These are phyloP conservation scores for Conoideocrella luteorostrata DNA, from an alignment of 2,329 filamentous ascomycete genomes.

Conservation along the genomic window DNA sequence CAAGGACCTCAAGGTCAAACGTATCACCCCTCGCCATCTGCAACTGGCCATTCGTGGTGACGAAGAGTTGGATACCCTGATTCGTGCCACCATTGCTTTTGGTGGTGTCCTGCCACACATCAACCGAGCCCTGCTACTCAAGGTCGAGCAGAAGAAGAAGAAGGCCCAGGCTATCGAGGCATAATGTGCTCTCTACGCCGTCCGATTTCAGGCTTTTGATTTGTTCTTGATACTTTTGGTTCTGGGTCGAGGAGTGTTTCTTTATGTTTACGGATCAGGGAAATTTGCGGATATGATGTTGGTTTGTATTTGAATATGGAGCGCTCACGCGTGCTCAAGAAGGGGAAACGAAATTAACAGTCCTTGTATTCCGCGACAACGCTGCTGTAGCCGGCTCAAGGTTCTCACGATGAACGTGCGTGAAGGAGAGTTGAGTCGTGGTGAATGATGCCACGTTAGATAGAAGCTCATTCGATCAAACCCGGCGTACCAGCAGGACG, in stretches of 20 bases:
- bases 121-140: conserved; percentile 91
- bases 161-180: conserved; percentile 54
- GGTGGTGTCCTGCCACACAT: conserved; percentile 98
- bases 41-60: conserved; percentile 98
- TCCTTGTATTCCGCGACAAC: too few species aligned
- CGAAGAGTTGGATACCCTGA: conserved; percentile 95
- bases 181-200: conserved; percentile 18
- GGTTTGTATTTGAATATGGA: not conserved
- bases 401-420: too few species aligned
- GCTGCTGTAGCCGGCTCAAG: too few species aligned
- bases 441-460: not conserved
- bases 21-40: conserved; percentile 94
- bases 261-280: conserved; percentile 5
- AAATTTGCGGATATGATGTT: conserved; percentile 2
- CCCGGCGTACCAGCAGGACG: not conserved
- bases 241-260: conserved; percentile 2
- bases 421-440: not conserved
- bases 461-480: not conserved
- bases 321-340: not conserved
- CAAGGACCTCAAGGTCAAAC: conserved; percentile 99
- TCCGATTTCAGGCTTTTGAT: conserved; percentile 11
- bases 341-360: not conserved
- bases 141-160: conserved; percentile 99
- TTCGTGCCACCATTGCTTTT: conserved; percentile 95
- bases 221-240: conserved; percentile 11